Percentiles rank a stretch among this genome's conserved stretches.
Conservation (phyloP, 202 grass and related monocot genomes). For the Panicum hallii region DNA sequence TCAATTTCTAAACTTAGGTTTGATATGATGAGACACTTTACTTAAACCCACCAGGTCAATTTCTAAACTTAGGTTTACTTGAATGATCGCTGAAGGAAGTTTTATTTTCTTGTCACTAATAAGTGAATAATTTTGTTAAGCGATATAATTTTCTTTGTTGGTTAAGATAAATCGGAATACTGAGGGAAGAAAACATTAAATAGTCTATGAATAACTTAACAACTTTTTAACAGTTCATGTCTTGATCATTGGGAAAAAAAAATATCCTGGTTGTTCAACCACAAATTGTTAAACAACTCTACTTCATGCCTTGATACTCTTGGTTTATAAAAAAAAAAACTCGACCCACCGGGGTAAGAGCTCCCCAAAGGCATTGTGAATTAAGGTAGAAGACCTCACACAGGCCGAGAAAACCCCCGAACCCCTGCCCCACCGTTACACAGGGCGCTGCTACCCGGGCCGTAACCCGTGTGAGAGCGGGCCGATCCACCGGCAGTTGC, state of each 20-base stretch:
- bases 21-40: neutral
- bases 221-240: neutral
- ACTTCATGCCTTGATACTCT: neutral
- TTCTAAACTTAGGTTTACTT: neutral
- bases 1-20: constrained; percentile 19
- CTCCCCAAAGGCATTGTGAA: too few relatives aligned
- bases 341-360: too few relatives aligned
- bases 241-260: neutral
- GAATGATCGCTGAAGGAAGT: constrained; percentile 7
- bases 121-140: neutral
- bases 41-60: too few relatives aligned
- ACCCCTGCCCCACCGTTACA: too few relatives aligned
- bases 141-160: neutral
- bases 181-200: neutral
- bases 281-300: neutral
- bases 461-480: too few relatives aligned
- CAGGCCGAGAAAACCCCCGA: too few relatives aligned
- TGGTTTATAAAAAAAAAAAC: too few relatives aligned
- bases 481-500: too few relatives aligned
- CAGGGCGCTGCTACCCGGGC: too few relatives aligned
- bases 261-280: neutral
- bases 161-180: neutral
- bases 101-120: constrained; percentile 18
- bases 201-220: neutral
- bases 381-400: too few relatives aligned